Evolutionary conservation across 345 rosid genomes (phyloP).

Genomic region (Corymbia maculata): DNA sequence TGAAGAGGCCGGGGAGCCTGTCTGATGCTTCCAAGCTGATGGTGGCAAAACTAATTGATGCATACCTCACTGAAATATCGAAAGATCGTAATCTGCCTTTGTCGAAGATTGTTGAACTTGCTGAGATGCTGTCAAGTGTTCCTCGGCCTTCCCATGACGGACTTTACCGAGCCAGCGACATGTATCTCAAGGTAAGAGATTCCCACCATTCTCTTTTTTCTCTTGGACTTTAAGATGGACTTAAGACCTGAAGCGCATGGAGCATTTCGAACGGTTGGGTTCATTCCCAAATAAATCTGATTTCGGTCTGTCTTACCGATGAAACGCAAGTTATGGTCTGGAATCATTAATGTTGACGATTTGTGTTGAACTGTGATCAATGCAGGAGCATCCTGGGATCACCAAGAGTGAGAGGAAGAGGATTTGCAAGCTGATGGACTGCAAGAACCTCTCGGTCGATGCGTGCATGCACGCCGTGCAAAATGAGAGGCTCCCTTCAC

Average conservation of each 20-base stretch:
- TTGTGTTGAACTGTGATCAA: not conserved
- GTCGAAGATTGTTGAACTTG: constrained; percentile 49
- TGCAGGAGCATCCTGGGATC: constrained; percentile 69
- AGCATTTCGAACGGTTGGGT: not conserved
- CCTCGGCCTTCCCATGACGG: constrained; percentile 78
- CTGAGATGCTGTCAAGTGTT: constrained; percentile 51
- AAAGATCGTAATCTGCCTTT: constrained; percentile 58
- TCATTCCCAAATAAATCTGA: not conserved
- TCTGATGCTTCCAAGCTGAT: constrained; percentile 81
- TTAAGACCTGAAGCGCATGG: not conserved
- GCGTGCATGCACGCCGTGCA: constrained; percentile 87
- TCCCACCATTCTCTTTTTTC: not conserved
- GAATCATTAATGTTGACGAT: not conserved
- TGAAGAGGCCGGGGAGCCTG: constrained; percentile 39
- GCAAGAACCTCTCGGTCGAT: constrained; percentile 73
- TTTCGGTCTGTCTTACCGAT: not conserved
- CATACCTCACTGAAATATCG: constrained; percentile 69
- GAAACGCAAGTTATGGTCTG: not conserved
- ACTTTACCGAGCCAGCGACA: constrained; percentile 77
- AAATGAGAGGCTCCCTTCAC: constrained; percentile 69
- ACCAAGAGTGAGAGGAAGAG: constrained; percentile 75
- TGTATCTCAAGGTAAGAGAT: constrained; percentile 58
- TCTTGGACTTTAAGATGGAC: not conserved
- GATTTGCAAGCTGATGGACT: constrained; percentile 85
- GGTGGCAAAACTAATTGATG: constrained; percentile 71